Percentiles rank a stretch among this genome's conserved stretches.
Evolutionary conservation across 2,329 filamentous ascomycete species (phyloP).

Genomic region (Sclerotinia minor): DNA sequence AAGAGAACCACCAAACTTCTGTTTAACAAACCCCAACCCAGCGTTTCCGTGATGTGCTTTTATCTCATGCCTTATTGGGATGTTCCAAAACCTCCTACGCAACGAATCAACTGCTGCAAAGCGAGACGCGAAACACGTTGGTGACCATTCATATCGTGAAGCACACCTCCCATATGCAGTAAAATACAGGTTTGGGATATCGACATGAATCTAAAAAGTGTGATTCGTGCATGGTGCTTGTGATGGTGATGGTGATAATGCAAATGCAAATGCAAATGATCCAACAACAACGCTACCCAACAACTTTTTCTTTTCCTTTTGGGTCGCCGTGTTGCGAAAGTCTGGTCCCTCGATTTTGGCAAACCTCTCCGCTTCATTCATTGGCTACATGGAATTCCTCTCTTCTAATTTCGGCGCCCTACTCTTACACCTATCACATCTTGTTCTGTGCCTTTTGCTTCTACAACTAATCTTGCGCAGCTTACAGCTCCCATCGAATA

Average conservation of each 20-base stretch:
- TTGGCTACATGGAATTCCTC: conserved; percentile 22
- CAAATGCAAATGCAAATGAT: neutral
- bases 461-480: conserved; percentile 1
- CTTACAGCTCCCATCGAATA: conserved; percentile 13
- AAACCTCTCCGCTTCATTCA: neutral
- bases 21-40: conserved; percentile 25
- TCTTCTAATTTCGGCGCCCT: conserved; percentile 14
- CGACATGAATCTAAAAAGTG: conserved; percentile 11
- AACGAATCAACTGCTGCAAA: conserved; percentile 14
- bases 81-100: neutral
- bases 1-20: conserved; percentile 30
- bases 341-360: conserved; percentile 20
- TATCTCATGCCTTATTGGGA: conserved; percentile 4
- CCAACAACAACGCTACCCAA: conserved; percentile 20
- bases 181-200: conserved; percentile 1
- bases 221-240: conserved; percentile 9
- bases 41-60: neutral
- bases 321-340: neutral
- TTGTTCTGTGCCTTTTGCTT: neutral
- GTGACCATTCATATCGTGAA: conserved; percentile 35
- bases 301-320: conserved; percentile 3
- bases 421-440: conserved; percentile 17
- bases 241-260: conserved; percentile 17
- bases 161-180: conserved; percentile 32
- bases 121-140: conserved; percentile 31